Percentiles rank a stretch among this genome's conserved stretches.
phyloP scores from a whole-genome alignment of 768 basidiomycete genomes.

The Agaricus sinodeliciosus region DNA sequence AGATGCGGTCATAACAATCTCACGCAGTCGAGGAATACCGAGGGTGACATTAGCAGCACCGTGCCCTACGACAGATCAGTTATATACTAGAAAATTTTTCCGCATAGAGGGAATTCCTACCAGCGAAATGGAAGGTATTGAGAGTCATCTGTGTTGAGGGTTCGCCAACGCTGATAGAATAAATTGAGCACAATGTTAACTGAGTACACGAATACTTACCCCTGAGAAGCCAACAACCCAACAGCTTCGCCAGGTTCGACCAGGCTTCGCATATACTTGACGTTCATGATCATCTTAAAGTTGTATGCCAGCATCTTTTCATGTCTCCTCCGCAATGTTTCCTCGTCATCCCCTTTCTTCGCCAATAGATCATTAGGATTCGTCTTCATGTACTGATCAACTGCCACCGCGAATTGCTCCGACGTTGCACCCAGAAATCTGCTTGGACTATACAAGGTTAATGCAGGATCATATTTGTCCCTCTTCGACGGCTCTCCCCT shows the following conservation, averaged over 20 bases:
- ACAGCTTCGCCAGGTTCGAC: constrained; percentile 99
- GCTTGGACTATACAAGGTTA: constrained; percentile 73
- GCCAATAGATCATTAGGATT: constrained; percentile 52
- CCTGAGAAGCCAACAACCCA: constrained; percentile 92
- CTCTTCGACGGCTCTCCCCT: constrained; percentile 41
- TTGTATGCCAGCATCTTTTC: constrained; percentile 40
- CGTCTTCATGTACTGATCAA: constrained; percentile 71
- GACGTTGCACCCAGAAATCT: constrained; percentile 86
- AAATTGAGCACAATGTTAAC: not conserved
- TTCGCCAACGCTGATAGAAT: constrained; percentile 77
- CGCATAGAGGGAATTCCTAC: constrained; percentile 27
- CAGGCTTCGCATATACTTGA: constrained; percentile 89
- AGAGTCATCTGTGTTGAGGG: constrained; percentile 99
- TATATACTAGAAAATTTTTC: not conserved
- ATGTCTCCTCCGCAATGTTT: constrained; percentile 36
- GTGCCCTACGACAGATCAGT: constrained; percentile 59
- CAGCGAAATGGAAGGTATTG: constrained; percentile 99
- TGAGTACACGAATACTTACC: constrained; percentile 44
- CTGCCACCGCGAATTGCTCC: constrained; percentile 78
- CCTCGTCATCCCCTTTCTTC: constrained; percentile 26
- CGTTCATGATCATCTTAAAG: constrained; percentile 82
- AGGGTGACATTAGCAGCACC: constrained; percentile 99
- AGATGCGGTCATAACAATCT: constrained; percentile 99
- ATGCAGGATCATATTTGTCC: constrained; percentile 60
- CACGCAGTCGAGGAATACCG: constrained; percentile 96